These are phyloP conservation scores for Kazachstania sp. DNA, from an alignment of 1,139 yeast genomes.

Conservation along the genomic window DNA sequence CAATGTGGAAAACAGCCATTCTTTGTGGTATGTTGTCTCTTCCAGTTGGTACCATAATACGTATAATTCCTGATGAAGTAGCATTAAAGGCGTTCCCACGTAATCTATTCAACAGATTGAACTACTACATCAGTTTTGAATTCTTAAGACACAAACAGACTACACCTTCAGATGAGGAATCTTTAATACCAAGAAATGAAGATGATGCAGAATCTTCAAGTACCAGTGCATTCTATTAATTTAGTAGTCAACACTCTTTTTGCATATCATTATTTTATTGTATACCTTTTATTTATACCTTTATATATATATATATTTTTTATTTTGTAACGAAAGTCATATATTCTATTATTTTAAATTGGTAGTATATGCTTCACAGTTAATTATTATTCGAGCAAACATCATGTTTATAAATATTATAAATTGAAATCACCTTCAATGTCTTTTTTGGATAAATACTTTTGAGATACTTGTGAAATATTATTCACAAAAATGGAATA, in stretches of 20 bases:
- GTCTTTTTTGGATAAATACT: conserved; percentile 30
- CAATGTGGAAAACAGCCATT: conserved; percentile 86
- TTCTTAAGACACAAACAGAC: conserved; percentile 31
- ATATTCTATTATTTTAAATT: background rate
- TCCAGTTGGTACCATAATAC: conserved; percentile 67
- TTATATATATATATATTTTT: background rate
- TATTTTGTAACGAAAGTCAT: background rate
- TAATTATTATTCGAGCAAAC: background rate
- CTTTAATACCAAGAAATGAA: conserved; percentile 6
- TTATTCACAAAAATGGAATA: conserved; percentile 40
- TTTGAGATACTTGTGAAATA: conserved; percentile 32
- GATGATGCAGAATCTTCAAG: conserved; percentile 7
- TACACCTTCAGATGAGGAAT: conserved; percentile 15
- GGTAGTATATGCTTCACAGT: too few relatives aligned
- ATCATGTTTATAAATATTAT: background rate
- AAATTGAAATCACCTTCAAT: conserved; percentile 10
- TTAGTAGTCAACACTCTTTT: too few relatives aligned
- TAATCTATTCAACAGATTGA: conserved; percentile 39
- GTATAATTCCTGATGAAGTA: conserved; percentile 80
- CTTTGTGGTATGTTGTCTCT: conserved; percentile 74
- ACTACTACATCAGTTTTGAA: conserved; percentile 43
- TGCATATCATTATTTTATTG: too few relatives aligned
- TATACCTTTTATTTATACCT: background rate
- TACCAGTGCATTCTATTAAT: conserved; percentile 8
- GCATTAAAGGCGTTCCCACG: conserved; percentile 63